Conservation (phyloP, 2,329 filamentous ascomycete genomes). For the Cytospora piceicola region DNA sequence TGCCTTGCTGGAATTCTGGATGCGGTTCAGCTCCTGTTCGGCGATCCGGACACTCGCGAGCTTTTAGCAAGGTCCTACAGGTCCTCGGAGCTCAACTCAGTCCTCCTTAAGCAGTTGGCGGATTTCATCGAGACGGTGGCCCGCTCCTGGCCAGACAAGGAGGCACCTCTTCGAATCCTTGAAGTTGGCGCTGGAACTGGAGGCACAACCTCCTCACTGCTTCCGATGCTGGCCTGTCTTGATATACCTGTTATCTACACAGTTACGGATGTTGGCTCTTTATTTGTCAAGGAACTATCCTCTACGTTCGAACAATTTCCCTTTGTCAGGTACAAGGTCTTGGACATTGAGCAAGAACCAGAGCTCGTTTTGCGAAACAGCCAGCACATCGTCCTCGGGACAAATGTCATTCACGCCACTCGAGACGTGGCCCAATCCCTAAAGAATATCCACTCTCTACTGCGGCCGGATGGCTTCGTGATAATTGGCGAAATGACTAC, state of each 20-base stretch:
- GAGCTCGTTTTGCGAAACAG: slow-evolving; percentile 34
- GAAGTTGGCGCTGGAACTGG: no score
- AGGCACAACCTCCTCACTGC: slow-evolving; percentile 1
- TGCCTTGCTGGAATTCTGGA: no score
- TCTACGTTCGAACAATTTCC: slow-evolving; percentile 35
- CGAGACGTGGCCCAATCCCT: slow-evolving; percentile 32
- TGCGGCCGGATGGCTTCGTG: slow-evolving; percentile 41
- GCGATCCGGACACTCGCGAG: no score
- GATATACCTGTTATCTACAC: slow-evolving; percentile 42
- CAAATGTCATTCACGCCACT: slow-evolving; percentile 43
- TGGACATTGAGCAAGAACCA: slow-evolving; percentile 39
- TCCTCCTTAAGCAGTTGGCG: no score
- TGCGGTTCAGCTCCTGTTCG: no score
- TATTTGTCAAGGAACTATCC: slow-evolving; percentile 39
- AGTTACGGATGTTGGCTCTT: slow-evolving; percentile 45
- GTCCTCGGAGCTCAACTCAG: no score
- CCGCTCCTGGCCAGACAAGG: no score
- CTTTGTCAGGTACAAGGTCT: slow-evolving; percentile 37
- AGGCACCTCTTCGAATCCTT: no score
- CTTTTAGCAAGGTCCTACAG: no score
- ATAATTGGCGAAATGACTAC: slow-evolving; percentile 42
- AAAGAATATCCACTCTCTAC: slow-evolving; percentile 33
- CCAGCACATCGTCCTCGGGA: slow-evolving; percentile 41
- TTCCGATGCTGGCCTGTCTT: slow-evolving; percentile 36
- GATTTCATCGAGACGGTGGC: no score